phyloP scores from a whole-genome alignment of 140 eudicot species.

The Cichorium intybus region DNA sequence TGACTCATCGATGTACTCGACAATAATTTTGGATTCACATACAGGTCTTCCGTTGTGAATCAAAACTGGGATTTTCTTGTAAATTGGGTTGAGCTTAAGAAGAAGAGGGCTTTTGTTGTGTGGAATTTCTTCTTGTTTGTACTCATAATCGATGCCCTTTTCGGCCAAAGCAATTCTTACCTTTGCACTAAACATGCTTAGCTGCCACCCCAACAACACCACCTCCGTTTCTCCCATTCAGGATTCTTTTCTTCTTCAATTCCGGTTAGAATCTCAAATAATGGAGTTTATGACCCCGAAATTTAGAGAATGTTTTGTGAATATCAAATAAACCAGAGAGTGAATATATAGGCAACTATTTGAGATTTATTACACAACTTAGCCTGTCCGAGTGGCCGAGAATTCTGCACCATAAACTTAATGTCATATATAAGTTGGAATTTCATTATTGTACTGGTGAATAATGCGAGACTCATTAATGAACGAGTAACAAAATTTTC shows the following conservation, averaged over 20 bases:
- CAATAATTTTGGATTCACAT: constrained; percentile 24
- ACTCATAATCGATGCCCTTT: constrained; percentile 17
- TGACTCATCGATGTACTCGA: constrained; percentile 28
- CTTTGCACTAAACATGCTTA: constrained; percentile 15
- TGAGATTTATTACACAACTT: background rate
- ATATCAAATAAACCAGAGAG: background rate
- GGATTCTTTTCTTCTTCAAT: background rate
- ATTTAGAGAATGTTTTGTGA: background rate
- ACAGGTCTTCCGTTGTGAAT: constrained; percentile 11
- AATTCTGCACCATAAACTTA: background rate
- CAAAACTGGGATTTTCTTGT: constrained; percentile 11
- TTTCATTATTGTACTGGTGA: too few species aligned
- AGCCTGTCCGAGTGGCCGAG: background rate
- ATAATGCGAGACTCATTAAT: too few species aligned
- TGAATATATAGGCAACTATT: background rate
- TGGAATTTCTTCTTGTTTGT: constrained; percentile 12
- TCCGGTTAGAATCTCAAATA: background rate
- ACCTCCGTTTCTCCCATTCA: background rate
- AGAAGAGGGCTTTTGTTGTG: constrained; percentile 17
- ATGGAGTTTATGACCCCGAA: background rate
- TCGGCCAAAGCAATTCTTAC: constrained; percentile 17
- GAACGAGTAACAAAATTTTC: too few species aligned
- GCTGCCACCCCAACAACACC: background rate
- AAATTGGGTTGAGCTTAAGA: constrained; percentile 12
- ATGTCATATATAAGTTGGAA: too few species aligned